A percentile compares a stretch with the other conserved stretches of the same genome.
Conservation (phyloP, 139 green algal genomes). For the Deuterostichococcus epilithicus region DNA sequence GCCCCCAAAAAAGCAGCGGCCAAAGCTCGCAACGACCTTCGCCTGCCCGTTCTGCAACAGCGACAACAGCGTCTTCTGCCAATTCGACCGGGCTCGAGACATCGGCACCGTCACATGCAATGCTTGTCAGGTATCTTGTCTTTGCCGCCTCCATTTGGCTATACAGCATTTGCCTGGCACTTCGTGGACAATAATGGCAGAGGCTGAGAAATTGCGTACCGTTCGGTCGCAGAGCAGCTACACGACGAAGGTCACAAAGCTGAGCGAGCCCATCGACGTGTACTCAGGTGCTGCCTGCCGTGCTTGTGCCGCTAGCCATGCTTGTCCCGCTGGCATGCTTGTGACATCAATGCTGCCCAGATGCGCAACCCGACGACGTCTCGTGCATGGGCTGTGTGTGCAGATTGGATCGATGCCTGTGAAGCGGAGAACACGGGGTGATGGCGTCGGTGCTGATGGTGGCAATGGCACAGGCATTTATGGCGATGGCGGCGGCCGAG, state of each 20-base stretch:
- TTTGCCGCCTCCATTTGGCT: neutral
- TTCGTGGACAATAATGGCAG: no score
- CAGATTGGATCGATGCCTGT: conserved; percentile 59
- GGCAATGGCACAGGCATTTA: conserved; percentile 94
- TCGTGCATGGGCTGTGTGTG: no score
- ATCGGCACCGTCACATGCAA: conserved; percentile 7
- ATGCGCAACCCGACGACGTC: no score
- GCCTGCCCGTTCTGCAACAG: conserved; percentile 72
- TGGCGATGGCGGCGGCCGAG: conserved; percentile 96
- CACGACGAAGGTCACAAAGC: conserved; percentile 33
- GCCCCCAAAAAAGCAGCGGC: conserved; percentile 53
- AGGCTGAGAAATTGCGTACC: no score
- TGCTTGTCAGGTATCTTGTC: conserved; percentile 1
- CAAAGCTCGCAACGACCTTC: conserved; percentile 59
- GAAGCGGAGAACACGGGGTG: conserved; percentile 25
- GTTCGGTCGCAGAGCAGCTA: conserved; percentile 9
- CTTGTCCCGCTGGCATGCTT: no score
- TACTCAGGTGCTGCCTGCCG: conserved; percentile 14
- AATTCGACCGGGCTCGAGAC: conserved; percentile 38
- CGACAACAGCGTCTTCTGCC: conserved; percentile 48
- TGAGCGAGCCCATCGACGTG: conserved; percentile 52
- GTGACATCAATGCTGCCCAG: no score
- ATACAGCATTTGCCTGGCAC: neutral
- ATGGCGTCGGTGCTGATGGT: conserved; percentile 95
- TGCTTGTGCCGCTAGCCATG: no score